Conservation (phyloP, 2,329 filamentous ascomycete genomes). For the Sclerotinia trifoliorum region DNA sequence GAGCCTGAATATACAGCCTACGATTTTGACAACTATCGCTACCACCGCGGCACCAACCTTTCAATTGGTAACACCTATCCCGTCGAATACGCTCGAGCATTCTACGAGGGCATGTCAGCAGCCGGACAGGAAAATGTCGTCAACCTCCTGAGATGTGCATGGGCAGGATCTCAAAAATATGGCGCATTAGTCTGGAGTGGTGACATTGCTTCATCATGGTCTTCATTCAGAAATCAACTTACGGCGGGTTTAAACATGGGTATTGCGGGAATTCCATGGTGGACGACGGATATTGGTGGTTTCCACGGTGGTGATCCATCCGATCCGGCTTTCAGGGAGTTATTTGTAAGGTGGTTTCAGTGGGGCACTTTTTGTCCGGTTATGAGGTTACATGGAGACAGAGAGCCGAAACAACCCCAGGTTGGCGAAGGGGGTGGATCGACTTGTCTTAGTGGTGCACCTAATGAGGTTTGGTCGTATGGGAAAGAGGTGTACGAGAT, state of each 20-base stretch:
- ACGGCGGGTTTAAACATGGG: constrained; percentile 66
- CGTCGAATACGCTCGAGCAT: constrained; percentile 55
- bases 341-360: constrained; percentile 68
- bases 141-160: constrained; percentile 57
- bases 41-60: constrained; percentile 54
- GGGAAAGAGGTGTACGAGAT: constrained; percentile 59
- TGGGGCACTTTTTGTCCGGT: constrained; percentile 68
- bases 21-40: constrained; percentile 66
- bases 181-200: constrained; percentile 66
- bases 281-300: constrained; percentile 69
- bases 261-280: constrained; percentile 63
- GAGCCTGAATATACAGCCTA: constrained; percentile 65
- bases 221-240: constrained; percentile 57
- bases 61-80: constrained; percentile 62
- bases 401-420: constrained; percentile 56
- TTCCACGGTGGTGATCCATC: constrained; percentile 64
- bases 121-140: constrained; percentile 57
- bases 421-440: constrained; percentile 29
- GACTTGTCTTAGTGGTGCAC: constrained; percentile 45
- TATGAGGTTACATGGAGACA: constrained; percentile 65
- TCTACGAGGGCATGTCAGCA: constrained; percentile 56
- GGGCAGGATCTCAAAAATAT: constrained; percentile 61
- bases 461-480: constrained; percentile 67
- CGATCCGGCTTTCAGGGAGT: constrained; percentile 56
- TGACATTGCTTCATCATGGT: constrained; percentile 65